Base-by-base conservation (phyloP, 306 rosid genomes). In the barrel medic (Medicago truncatula) region DNA sequence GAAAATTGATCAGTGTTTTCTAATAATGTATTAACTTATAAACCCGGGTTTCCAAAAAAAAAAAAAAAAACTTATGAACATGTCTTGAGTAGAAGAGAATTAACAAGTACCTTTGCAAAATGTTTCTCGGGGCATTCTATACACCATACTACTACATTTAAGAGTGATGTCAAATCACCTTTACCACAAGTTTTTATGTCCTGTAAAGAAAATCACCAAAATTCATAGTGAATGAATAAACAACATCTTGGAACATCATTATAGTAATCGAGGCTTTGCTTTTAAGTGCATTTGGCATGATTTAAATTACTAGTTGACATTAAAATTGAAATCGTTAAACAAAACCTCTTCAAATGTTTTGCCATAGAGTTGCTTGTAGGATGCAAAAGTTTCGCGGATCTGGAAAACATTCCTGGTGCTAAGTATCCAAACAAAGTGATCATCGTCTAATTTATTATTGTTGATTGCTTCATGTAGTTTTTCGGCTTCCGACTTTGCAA, bases 361-460 rank as follows among this genome's bases (percentile, higher is more conserved):
- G 78, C 85, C 93, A 64, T 78, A 88, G 83, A 82, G 88, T 50
- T 78, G 71, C 77, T 80, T 85, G 82, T 96, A 96, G 83, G 78
- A 84, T 50, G 86, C 76, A 74, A 90, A 92, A 44, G 99, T 92
- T 73, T 84, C 89, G 67, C 88, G 75, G 76, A 96, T 96, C 91
- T 96, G 99, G 83, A 84, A 88, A 72, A 89, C 13, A 61, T 89
- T 96, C 81, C 99, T 87, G 17, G 97, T 92, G 91, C 96, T 70
- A 72, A 96, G 91, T 72, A 92, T 88, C 87, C 87, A 84, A 49
- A 89, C 43, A 54, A 92, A 58, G n/a, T 84, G 79, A 68, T 88
- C 88, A 73, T 84, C 81, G 41, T 90, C 95, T 61, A 92, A 72
- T 74, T 86, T 53, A 88, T 88, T 92, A 15, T 70, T 70, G 71